Conservation (phyloP, 2,329 filamentous ascomycete species). For the Diaporthe caulivora region DNA sequence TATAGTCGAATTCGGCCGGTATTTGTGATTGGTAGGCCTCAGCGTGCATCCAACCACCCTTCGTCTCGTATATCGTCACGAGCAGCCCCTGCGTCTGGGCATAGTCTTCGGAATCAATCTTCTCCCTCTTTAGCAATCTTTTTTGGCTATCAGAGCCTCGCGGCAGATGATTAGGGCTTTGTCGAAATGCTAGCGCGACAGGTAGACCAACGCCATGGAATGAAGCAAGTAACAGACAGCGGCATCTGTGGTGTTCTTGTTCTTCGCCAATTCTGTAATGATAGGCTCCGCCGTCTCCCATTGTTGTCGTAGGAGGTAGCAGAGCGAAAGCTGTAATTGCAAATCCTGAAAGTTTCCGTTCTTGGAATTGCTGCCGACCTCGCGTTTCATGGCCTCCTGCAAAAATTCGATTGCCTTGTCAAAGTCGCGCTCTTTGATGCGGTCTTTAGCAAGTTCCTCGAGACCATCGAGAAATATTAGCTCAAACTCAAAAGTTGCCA, state of each 20-base stretch:
- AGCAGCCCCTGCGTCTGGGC: conserved; percentile 43
- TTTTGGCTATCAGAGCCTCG: conserved; percentile 43
- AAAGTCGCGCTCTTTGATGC: conserved; percentile 43
- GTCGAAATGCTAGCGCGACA: conserved; percentile 43
- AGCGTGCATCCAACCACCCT: conserved; percentile 43
- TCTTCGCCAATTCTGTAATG: conserved; percentile 37
- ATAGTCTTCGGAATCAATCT: conserved; percentile 38
- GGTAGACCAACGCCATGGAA: conserved; percentile 42
- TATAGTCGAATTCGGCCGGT: conserved; percentile 13
- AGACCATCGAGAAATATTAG: conserved; percentile 41
- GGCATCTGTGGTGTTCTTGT: conserved; percentile 36
- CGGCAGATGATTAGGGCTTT: conserved; percentile 43
- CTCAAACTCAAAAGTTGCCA: conserved; percentile 41
- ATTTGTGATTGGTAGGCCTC: conserved; percentile 43
- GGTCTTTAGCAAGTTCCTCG: conserved; percentile 43
- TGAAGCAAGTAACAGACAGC: conserved; percentile 45
- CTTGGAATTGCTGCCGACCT: conserved; percentile 8
- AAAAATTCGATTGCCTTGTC: conserved; percentile 44
- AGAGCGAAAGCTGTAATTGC: conserved; percentile 43
- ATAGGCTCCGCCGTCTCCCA: conserved; percentile 43
- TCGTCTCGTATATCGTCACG: conserved; percentile 44
- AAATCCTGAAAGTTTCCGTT: conserved; percentile 36
- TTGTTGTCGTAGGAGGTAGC: conserved; percentile 43
- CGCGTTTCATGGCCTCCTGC: conserved; percentile 39
- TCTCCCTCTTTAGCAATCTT: conserved; percentile 40